A percentile compares a stretch with the other conserved stretches of the same genome.
phyloP scores from a whole-genome alignment of 202 grass and related monocot genomes.

The Bolboschoenoplectus hybrid region DNA sequence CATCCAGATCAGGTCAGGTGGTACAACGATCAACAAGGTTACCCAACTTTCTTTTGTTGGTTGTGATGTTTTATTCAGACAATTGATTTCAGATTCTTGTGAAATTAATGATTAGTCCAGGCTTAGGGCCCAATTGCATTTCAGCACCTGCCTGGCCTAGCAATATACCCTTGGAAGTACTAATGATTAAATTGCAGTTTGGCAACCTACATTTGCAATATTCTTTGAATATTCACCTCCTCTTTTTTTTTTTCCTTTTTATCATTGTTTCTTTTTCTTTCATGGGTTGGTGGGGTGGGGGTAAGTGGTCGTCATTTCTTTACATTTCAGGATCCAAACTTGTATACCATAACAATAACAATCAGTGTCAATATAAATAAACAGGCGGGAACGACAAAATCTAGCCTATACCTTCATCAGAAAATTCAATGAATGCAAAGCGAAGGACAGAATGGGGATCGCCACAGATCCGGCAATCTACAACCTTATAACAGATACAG shows the following conservation, averaged over 20 bases:
- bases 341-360: slow-evolving; percentile 23
- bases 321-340: slow-evolving; percentile 12
- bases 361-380: not conserved
- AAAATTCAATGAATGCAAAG: slow-evolving; percentile 96
- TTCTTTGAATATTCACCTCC: not conserved
- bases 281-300: not conserved
- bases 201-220: not conserved
- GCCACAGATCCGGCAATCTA: slow-evolving; percentile 93
- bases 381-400: slow-evolving; percentile 14
- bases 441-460: slow-evolving; percentile 91
- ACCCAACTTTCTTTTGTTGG: not conserved
- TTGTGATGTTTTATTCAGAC: not conserved
- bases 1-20: slow-evolving; percentile 21
- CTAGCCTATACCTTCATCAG: slow-evolving; percentile 71
- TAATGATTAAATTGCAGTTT: not conserved
- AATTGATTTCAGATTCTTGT: not conserved
- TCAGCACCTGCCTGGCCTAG: slow-evolving; percentile 5
- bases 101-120: not conserved
- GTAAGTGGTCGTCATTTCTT: not conserved
- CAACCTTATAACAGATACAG: slow-evolving; percentile 53
- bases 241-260: not conserved
- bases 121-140: not conserved
- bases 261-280: not conserved
- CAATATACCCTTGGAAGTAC: not conserved
- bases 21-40: not conserved